Evolutionary conservation across 306 rosid species (phyloP), one percentile per base, ranked within the genome.

Genomic region (Senna siamea): DNA sequence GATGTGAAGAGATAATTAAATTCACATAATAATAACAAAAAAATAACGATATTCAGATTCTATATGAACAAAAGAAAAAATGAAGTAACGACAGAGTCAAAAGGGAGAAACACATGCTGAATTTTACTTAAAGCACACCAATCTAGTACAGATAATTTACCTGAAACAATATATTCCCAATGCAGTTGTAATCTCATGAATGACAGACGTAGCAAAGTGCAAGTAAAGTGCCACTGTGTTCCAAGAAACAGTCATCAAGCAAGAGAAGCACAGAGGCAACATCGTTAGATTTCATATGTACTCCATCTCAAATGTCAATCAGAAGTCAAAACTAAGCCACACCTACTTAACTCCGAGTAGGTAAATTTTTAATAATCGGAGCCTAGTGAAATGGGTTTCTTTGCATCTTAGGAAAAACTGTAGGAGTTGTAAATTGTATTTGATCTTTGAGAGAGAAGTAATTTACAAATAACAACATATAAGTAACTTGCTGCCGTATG

Each of bases 151-250:
- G 18, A 22, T 64, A 70, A 59, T 84, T 90, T 82, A 92, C 97
- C 97, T 92, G 91, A 94, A 92, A 79, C 99, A 94, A 78, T 78
- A 89, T 56, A 94, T 94, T 78, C 99, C 99, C 79, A 94, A 68
- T 50, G 99, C 97, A 53, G 77, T 46, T 41, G 87, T 94, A 35
- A 94, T 92, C 76, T 94, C 97, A 72, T 80, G 88, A 83, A 94
- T 56, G 61, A 94, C 95, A 5, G 96, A 85, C 3, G 88, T 94
- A 0, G 96, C 96, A 6, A 94, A 94, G 76, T 92, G 84, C 86
- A 92, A 81, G 88, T 94, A 94, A 46, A 94, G 88, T 18, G 83
- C 32, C 73, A n/a, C 95, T 94, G 96, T n/a, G n/a, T 79, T 57
- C 62, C 63, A 51, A 65, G 62, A 60, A 73, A 43, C n/a, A 70